phyloP scores from a whole-genome alignment of 2,329 filamentous ascomycete genomes.

The Aspergillus thermomutatus region DNA sequence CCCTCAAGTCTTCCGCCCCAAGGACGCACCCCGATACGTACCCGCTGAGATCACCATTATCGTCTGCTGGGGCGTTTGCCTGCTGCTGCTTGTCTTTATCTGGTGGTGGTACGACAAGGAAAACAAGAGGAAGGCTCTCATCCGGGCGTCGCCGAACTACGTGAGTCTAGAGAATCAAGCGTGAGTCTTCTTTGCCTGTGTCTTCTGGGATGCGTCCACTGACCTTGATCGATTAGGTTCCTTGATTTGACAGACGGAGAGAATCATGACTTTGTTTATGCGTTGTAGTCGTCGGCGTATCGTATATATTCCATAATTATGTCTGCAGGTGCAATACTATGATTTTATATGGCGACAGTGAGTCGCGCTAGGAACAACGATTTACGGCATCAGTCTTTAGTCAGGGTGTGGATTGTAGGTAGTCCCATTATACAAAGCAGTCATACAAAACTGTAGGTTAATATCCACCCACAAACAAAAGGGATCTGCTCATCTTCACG shows the following conservation, averaged over 20 bases:
- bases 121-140: constrained; percentile 57
- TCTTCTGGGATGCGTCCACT: neutral
- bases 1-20: constrained; percentile 55
- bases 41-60: constrained; percentile 64
- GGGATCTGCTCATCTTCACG: too few relatives aligned
- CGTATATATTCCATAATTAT: too few relatives aligned
- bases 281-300: constrained; percentile 25
- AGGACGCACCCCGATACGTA: constrained; percentile 58
- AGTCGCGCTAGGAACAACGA: too few relatives aligned
- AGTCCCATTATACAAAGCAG: neutral
- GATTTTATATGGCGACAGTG: too few relatives aligned
- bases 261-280: constrained; percentile 63
- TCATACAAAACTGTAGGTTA: neutral
- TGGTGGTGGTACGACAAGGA: constrained; percentile 58
- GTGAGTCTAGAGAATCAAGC: constrained; percentile 64
- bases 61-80: constrained; percentile 54
- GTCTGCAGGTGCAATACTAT: too few relatives aligned
- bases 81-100: constrained; percentile 59
- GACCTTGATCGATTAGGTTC: constrained; percentile 33
- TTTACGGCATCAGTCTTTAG: too few relatives aligned
- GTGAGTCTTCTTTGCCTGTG: constrained; percentile 35
- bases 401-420: neutral
- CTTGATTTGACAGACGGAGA: constrained; percentile 64
- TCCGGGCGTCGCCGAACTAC: constrained; percentile 55
- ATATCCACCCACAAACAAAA: neutral